Base-by-base conservation (phyloP, 306 rosid species). In the Prunus mume region DNA sequence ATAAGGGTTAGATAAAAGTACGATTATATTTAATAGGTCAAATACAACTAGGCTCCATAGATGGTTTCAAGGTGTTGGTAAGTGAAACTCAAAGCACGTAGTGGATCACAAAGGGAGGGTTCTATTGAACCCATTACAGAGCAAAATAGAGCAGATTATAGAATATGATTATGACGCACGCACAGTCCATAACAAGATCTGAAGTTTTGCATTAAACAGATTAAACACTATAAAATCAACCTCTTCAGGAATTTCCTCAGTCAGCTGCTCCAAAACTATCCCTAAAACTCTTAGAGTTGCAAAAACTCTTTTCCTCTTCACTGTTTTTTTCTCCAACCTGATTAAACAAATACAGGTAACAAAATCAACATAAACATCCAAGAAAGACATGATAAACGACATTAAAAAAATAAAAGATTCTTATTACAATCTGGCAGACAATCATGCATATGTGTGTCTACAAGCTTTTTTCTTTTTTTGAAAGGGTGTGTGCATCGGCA, bases 271-370 rank as follows among this genome's bases (percentile, higher is more conserved):
- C 83, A 95, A 79, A 54, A 95, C 97, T 43, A 79, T 90, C 57
- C 91, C 97, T 73, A 95, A 82, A 70, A 90, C 96, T 89, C 83
- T 89, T 64, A 95, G 86, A 75, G 92, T 95, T 34, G 98, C 98
- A 77, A 88, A 95, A 50, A 95, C 91, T 71, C 88, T 88, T 89
- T 92, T 95, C 80, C 98, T 86, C 90, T 88, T 85, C 70, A 95
- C 83, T 52, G 92, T 95, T 85, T 84, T 92, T 60, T 90, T 89
- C 81, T 95, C 93, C 91, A 95, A 84, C 89, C 98, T 95, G 79
- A 83, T 55, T 54, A 71, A 80, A 76, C 47, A 81, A n/a, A 50
- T 15, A 51, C 22, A 66, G 54, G n/a, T 20, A 38, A 56, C 64
- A 2, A 22, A 25, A 52, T 19, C 10, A 22, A 45, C 12, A 41